A percentile compares a stretch with the other conserved stretches of the same genome.
Evolutionary conservation across 768 basidiomycete species (phyloP).

Genomic region (Cantharellus anzutake): DNA sequence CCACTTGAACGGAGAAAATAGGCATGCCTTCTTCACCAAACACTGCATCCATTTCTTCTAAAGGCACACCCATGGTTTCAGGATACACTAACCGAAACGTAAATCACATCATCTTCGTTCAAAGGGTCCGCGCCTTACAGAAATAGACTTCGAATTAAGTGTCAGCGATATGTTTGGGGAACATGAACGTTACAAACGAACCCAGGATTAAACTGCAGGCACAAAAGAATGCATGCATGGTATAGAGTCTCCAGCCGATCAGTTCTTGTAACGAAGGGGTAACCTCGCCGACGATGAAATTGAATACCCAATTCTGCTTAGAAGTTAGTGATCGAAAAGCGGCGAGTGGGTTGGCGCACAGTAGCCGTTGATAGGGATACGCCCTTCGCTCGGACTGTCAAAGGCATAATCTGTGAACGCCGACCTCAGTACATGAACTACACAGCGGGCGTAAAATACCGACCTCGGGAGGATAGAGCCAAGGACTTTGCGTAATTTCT

Average conservation of each 20-base stretch:
- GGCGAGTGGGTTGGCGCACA: conserved; percentile 10
- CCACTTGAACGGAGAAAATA: background rate
- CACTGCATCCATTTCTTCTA: conserved; percentile 17
- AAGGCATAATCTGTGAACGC: conserved; percentile 56
- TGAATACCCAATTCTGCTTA: conserved; percentile 37
- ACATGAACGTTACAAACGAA: conserved; percentile 16
- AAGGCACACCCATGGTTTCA: conserved; percentile 14
- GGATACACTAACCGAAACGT: conserved; percentile 32
- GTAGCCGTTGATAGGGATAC: conserved; percentile 88
- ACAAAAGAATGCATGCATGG: conserved; percentile 91
- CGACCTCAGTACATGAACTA: background rate
- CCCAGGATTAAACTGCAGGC: conserved; percentile 68
- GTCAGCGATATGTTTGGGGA: background rate
- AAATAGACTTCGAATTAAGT: background rate
- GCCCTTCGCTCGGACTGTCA: conserved; percentile 82
- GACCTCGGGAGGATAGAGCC: conserved; percentile 78
- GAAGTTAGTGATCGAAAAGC: conserved; percentile 2
- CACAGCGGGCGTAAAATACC: conserved; percentile 3
- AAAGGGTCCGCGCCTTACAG: background rate
- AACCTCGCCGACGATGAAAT: conserved; percentile 73
- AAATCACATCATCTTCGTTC: background rate
- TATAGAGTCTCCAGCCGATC: conserved; percentile 83
- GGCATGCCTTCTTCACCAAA: conserved; percentile 25
- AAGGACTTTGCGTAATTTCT: conserved; percentile 78
- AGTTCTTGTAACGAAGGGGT: conserved; percentile 76